Conservation (phyloP, 208 protist genomes). For the Trypanosoma mega region DNA sequence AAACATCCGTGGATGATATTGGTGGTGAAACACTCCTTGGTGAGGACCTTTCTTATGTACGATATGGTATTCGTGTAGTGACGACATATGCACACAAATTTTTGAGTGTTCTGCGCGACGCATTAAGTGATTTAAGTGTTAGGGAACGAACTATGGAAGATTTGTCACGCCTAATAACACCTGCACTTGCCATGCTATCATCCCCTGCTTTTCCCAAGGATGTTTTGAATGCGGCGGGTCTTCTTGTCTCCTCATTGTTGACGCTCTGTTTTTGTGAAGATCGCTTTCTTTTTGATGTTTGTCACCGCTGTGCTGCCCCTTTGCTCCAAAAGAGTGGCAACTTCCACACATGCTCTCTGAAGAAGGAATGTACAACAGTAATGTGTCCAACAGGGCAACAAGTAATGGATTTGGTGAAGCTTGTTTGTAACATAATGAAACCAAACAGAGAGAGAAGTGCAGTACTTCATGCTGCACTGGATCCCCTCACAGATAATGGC, state of each 20-base stretch:
- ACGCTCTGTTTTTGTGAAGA: slow-evolving; percentile 59
- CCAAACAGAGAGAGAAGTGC: too few relatives aligned
- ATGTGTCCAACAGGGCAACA: neutral
- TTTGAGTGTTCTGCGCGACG: slow-evolving; percentile 32
- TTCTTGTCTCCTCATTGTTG: slow-evolving; percentile 74
- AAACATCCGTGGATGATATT: neutral
- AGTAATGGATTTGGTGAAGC: slow-evolving; percentile 23
- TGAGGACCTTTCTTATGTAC: slow-evolving; percentile 82
- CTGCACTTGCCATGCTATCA: slow-evolving; percentile 62
- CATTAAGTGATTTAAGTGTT: slow-evolving; percentile 7
- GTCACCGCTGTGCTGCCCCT: slow-evolving; percentile 25
- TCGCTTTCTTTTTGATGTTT: slow-evolving; percentile 48
- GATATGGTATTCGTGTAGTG: slow-evolving; percentile 81
- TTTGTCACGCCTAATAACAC: slow-evolving; percentile 43
- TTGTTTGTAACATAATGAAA: too few relatives aligned
- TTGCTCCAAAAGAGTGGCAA: too few relatives aligned
- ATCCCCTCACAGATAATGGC: slow-evolving; percentile 61
- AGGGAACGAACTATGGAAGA: slow-evolving; percentile 11
- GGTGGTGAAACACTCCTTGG: slow-evolving; percentile 45
- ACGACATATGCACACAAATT: slow-evolving; percentile 85
- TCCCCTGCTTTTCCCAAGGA: slow-evolving; percentile 81
- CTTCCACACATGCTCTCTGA: too few relatives aligned
- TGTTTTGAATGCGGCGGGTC: slow-evolving; percentile 80
- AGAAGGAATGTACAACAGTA: too few relatives aligned
- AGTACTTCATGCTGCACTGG: slow-evolving; percentile 40